Evolutionary conservation across 108 stramenopile species (phyloP).

Genomic region (Craspedostauros australis): DNA sequence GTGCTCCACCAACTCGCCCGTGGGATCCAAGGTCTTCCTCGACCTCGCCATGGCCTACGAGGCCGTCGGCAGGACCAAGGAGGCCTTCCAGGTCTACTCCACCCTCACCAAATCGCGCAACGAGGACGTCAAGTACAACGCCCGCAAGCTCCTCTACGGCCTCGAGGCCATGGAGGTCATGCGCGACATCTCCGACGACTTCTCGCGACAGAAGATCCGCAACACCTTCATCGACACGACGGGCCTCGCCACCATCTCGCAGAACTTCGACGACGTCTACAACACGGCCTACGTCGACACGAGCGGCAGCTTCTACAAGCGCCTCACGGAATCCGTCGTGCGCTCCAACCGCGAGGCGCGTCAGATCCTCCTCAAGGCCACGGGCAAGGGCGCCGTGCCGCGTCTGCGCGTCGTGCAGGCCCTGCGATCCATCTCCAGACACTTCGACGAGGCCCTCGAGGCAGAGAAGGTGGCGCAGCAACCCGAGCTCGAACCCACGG

Average conservation of each 20-base stretch:
- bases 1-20: constrained; percentile 68
- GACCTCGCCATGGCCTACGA: constrained; percentile 90
- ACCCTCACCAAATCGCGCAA: constrained; percentile 64
- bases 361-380: constrained; percentile 72
- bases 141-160: constrained; percentile 68
- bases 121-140: constrained; percentile 74
- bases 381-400: constrained; percentile 48
- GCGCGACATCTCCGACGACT: constrained; percentile 55
- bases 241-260: constrained; percentile 54
- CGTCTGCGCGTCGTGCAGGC: constrained; percentile 64
- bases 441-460: constrained; percentile 58
- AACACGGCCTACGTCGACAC: constrained; percentile 79
- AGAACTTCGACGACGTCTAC: constrained; percentile 81
- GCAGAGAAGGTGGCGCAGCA: constrained; percentile 20
- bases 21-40: constrained; percentile 75
- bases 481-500: constrained; percentile 30
- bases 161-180: constrained; percentile 83
- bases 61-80: constrained; percentile 64
- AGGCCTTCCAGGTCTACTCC: constrained; percentile 63
- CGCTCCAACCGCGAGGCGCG: constrained; percentile 81
- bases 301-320: constrained; percentile 64
- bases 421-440: constrained; percentile 53
- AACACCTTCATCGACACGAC: constrained; percentile 84
- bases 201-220: constrained; percentile 47
- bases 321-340: constrained; percentile 78